Percentiles rank a stretch among this genome's conserved stretches.
Conservation (phyloP, 768 basidiomycete species). For the Mycena leptocephala region DNA sequence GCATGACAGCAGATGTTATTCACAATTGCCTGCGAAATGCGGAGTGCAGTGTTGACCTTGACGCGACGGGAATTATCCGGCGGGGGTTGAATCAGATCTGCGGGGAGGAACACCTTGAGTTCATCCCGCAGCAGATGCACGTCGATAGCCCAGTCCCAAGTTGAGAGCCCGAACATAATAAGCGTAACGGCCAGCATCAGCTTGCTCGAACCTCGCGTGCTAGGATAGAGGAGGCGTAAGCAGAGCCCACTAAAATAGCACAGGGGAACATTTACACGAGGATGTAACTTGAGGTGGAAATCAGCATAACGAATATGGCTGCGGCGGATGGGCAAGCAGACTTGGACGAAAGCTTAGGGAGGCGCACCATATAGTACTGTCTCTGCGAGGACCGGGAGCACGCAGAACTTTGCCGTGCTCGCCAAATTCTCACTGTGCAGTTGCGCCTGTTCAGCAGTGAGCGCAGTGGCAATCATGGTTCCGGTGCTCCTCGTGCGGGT, state of each 20-base stretch:
- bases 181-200: constrained; percentile 19
- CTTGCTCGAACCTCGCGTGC: constrained; percentile 22
- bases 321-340: background rate
- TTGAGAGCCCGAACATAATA: constrained; percentile 17
- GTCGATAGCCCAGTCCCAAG: constrained; percentile 30
- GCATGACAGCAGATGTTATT: constrained; percentile 23
- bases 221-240: background rate
- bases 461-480: constrained; percentile 1
- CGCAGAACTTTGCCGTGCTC: constrained; percentile 6
- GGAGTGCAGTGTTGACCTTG: constrained; percentile 12
- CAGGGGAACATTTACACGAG: background rate
- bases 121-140: constrained; percentile 23
- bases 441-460: constrained; percentile 9
- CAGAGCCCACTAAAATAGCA: background rate
- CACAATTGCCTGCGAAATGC: constrained; percentile 11
- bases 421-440: background rate
- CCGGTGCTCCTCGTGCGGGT: background rate
- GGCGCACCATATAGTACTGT: constrained; percentile 17
- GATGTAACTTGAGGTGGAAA: constrained; percentile 1
- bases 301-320: background rate
- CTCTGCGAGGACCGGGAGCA: constrained; percentile 21
- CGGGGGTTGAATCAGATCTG: constrained; percentile 18
- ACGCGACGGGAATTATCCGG: constrained; percentile 6
- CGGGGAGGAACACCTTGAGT: constrained; percentile 21
- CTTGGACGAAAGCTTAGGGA: background rate